These are phyloP conservation scores for Dactylella cylindrospora DNA, from an alignment of 2,329 filamentous ascomycete genomes.

Conservation along the genomic window DNA sequence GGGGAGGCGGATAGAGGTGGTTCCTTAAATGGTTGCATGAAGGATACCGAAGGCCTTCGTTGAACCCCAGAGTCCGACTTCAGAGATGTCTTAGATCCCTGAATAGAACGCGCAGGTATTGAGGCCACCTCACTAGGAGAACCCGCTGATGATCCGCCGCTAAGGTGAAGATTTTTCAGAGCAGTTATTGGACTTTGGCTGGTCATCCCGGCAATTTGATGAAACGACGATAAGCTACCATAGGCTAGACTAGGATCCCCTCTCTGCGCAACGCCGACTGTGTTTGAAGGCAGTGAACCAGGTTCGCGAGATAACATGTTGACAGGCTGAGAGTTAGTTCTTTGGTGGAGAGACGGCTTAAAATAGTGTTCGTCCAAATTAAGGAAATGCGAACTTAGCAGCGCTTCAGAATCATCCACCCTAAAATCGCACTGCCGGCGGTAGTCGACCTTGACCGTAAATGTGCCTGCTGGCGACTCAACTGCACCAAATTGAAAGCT, in stretches of 20 bases:
- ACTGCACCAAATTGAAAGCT: conserved; percentile 79
- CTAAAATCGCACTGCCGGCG: conserved; percentile 87
- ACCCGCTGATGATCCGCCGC: conserved; percentile 58
- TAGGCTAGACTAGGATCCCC: conserved; percentile 76
- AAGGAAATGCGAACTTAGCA: conserved; percentile 91
- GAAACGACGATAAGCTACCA: conserved; percentile 85
- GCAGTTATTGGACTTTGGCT: conserved; percentile 85
- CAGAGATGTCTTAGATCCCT: conserved; percentile 57
- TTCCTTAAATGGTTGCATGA: conserved; percentile 87
- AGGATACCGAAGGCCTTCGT: conserved; percentile 80
- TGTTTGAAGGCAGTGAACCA: conserved; percentile 73
- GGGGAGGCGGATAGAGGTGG: conserved; percentile 92
- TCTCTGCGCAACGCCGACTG: conserved; percentile 55
- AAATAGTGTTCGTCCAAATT: conserved; percentile 86
- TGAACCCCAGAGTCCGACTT: conserved; percentile 60
- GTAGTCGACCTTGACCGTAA: conserved; percentile 80
- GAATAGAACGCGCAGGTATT: conserved; percentile 54
- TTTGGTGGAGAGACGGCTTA: conserved; percentile 69
- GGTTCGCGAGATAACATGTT: conserved; percentile 57
- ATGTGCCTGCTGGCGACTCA: conserved; percentile 80
- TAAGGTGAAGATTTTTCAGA: conserved; percentile 65
- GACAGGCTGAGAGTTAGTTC: conserved; percentile 49
- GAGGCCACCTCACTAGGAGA: conserved; percentile 58
- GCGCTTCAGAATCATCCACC: conserved; percentile 84
- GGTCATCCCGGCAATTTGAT: conserved; percentile 71